Conservation (phyloP, 371 early-diverging fungal genomes). For the Chytridiales sp. region DNA sequence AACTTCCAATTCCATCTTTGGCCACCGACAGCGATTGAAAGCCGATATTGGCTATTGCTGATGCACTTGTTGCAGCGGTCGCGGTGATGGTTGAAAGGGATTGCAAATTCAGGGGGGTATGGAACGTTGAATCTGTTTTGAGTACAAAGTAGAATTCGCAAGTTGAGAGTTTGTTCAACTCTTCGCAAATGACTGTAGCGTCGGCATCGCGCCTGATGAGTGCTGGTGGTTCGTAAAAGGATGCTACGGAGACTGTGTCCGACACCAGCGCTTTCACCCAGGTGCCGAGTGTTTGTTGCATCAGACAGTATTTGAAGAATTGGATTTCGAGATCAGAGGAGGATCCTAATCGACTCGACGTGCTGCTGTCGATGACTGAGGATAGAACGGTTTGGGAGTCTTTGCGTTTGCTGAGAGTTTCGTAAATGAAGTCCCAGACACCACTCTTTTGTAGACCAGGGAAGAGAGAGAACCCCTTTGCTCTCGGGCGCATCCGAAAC, state of each 20-base stretch:
- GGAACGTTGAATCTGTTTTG: not conserved
- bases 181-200: not conserved
- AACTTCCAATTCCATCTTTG: not conserved
- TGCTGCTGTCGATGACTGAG: too few species aligned
- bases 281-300: constrained; percentile 13
- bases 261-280: constrained; percentile 1
- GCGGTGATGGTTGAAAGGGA: not conserved
- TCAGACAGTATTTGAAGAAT: constrained; percentile 15
- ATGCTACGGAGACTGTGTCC: constrained; percentile 9
- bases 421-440: too few species aligned
- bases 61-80: constrained; percentile 8
- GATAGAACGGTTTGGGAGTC: too few species aligned
- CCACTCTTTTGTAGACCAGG: too few species aligned
- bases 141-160: constrained; percentile 7
- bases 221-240: constrained; percentile 14
- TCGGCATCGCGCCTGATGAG: not conserved
- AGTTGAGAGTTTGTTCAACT: not conserved
- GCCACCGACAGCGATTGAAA: not conserved
- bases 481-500: too few species aligned
- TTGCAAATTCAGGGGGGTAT: not conserved
- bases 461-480: too few species aligned
- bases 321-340: not conserved
- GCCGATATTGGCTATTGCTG: constrained; percentile 12
- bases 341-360: too few species aligned
- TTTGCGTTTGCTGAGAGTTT: too few species aligned